A percentile compares a stretch with the other conserved stretches of the same genome.
These are phyloP conservation scores for Inosperma sp. DNA, from an alignment of 768 basidiomycete genomes.

Conservation along the genomic window DNA sequence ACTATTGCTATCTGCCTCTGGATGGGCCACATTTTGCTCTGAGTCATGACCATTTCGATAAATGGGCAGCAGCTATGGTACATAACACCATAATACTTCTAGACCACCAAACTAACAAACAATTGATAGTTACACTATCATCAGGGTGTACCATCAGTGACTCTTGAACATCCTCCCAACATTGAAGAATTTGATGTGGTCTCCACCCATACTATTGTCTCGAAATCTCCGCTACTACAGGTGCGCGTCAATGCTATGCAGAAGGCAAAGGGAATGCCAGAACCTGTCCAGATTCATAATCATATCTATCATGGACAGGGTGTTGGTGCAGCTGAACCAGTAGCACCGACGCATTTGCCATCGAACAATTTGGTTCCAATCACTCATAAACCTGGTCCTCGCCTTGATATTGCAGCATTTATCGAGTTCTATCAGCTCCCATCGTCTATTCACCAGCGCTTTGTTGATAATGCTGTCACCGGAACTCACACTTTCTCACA, in stretches of 20 bases:
- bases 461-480: background rate
- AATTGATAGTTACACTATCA: background rate
- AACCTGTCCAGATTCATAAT: background rate
- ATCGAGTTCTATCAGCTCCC: background rate
- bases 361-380: background rate
- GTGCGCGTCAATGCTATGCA: conserved; percentile 13
- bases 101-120: background rate
- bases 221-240: conserved; percentile 18
- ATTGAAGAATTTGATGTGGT: conserved; percentile 15
- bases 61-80: conserved; percentile 18
- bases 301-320: background rate
- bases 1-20: conserved; percentile 11
- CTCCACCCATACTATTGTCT: conserved; percentile 1
- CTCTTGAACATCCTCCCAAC: conserved; percentile 15
- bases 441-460: background rate
- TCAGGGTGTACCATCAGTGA: background rate
- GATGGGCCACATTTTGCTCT: conserved; percentile 14
- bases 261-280: conserved; percentile 6
- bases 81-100: background rate
- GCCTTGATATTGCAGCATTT: background rate
- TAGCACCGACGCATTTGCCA: background rate
- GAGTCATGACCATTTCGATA: conserved; percentile 15
- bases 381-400: background rate
- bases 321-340: background rate
- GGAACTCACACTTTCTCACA: conserved; percentile 4